Evolutionary conservation across 192 early-diverging fungal genomes (phyloP), one percentile per base, ranked within the genome.

Genomic region (Coemansia aciculifera): DNA sequence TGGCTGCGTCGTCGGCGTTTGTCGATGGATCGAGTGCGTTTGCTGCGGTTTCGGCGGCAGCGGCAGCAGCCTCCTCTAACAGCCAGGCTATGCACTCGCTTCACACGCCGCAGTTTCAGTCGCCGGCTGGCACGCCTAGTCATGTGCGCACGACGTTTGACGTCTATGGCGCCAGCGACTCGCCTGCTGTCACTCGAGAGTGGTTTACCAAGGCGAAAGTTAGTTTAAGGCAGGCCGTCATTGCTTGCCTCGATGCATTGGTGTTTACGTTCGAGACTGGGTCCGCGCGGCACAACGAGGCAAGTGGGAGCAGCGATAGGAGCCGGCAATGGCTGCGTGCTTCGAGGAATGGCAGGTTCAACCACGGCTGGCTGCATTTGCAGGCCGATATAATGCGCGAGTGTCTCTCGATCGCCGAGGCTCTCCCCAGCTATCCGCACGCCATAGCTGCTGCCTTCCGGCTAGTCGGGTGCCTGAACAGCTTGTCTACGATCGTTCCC

Each of bases 341-440:
- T 32, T 44, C 21, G 21, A 51, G 43, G 3, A 10, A 39, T 31
- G 42, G 24, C 3, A 39, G 38, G 15, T 46, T 46, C n/a, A 63
- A 51, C 8, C 31, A 63, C 9, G 71, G 71, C 29, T 79, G 77
- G 77, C 49, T 74, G 57, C 64, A 69, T 15, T 52, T 83, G 36
- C 80, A 77, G 40, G 66, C 69, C 3, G 80, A 83, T n/a, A 66
- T 73, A 12, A 39, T 83, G 39, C 75, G 80, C 43, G 72, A 70
- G 40, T 83, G 80, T 17, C 66, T 83, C 36, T 73, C 80, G 5
- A 67, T 74, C 21, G 66, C 75, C 2, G 80, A 77, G 64, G 80
- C 75, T 17, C 46, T 83, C 51, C 75, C 80, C 11, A 83, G 80
- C 63, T 67, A 74, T 27, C 68, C 80, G 9, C 72, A 83, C 48